phyloP scores from a whole-genome alignment of 441 rosid genomes.

The Adansonia rubrostipa region DNA sequence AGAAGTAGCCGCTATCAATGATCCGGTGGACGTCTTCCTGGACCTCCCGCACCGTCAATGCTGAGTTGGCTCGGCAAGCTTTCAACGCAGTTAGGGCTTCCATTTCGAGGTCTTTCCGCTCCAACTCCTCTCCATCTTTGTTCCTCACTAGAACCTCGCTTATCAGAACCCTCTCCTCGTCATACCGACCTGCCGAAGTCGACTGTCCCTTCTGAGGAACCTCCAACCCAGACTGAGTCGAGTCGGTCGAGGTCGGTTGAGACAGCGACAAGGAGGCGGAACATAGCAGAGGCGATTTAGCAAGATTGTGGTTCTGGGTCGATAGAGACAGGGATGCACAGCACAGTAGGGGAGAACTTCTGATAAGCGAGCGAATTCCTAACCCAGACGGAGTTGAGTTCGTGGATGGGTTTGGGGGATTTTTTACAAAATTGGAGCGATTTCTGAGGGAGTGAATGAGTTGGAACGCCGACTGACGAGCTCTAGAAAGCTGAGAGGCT shows the following conservation, averaged over 20 bases:
- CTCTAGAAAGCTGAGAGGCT: slow-evolving; percentile 40
- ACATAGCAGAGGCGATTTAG: slow-evolving; percentile 39
- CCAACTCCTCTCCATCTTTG: slow-evolving; percentile 89
- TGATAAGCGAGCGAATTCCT: slow-evolving; percentile 30
- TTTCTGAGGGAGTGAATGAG: slow-evolving; percentile 43
- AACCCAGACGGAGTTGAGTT: slow-evolving; percentile 26
- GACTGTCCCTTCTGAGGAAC: slow-evolving; percentile 55
- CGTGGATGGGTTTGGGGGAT: background rate
- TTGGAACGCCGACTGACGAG: slow-evolving; percentile 46
- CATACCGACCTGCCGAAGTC: slow-evolving; percentile 43
- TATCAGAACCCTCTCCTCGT: slow-evolving; percentile 84
- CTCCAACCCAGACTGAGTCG: slow-evolving; percentile 39
- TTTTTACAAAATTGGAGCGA: slow-evolving; percentile 27
- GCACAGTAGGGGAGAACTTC: slow-evolving; percentile 44
- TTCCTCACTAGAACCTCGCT: slow-evolving; percentile 93
- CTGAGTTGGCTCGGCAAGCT: slow-evolving; percentile 86
- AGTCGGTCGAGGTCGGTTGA: slow-evolving; percentile 29
- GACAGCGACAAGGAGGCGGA: slow-evolving; percentile 49
- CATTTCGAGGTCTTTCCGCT: slow-evolving; percentile 81
- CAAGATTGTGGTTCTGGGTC: slow-evolving; percentile 16
- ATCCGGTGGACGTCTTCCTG: slow-evolving; percentile 95
- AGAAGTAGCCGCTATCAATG: slow-evolving; percentile 82
- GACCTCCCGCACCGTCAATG: slow-evolving; percentile 80
- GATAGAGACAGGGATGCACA: slow-evolving; percentile 49
- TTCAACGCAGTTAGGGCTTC: slow-evolving; percentile 83